phyloP scores from a whole-genome alignment of 768 basidiomycete genomes.

The Tylopilus cervinicoccineus region DNA sequence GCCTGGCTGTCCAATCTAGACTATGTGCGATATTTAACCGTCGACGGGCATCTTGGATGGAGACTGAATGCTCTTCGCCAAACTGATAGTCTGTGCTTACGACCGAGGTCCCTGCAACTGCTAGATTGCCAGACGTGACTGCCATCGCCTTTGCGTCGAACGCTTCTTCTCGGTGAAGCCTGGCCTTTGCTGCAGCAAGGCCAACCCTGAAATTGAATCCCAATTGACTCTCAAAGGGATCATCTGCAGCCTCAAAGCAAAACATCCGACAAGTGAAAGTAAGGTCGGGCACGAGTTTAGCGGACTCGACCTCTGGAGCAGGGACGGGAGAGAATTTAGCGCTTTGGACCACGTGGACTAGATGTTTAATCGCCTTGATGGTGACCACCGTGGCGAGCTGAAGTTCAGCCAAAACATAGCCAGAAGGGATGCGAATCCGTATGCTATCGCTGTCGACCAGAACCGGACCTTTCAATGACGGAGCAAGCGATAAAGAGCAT shows the following conservation, averaged over 20 bases:
- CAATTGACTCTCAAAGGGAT: constrained; percentile 75
- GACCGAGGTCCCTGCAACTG: constrained; percentile 31
- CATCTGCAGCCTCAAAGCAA: constrained; percentile 77
- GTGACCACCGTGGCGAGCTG: constrained; percentile 66
- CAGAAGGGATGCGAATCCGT: constrained; percentile 75
- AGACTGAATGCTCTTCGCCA: constrained; percentile 57
- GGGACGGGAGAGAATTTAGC: constrained; percentile 52
- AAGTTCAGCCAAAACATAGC: constrained; percentile 72
- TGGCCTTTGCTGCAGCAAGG: constrained; percentile 60
- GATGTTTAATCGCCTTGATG: constrained; percentile 70
- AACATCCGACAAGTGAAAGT: constrained; percentile 55
- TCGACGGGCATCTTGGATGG: constrained; percentile 65
- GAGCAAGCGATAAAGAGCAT: constrained; percentile 41
- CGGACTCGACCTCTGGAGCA: constrained; percentile 64
- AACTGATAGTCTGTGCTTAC: constrained; percentile 62
- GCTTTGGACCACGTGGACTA: constrained; percentile 50
- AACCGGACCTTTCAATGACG: constrained; percentile 36
- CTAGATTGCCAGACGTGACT: constrained; percentile 35
- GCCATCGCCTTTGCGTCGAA: constrained; percentile 77
- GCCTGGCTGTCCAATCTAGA: constrained; percentile 65
- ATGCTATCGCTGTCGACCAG: constrained; percentile 57
- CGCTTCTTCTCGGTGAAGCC: constrained; percentile 74
- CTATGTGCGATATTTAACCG: constrained; percentile 69
- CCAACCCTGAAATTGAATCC: constrained; percentile 74
- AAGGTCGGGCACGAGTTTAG: constrained; percentile 68